phyloP scores from a whole-genome alignment of 2,329 filamentous ascomycete genomes.

The Penicillium sp. region DNA sequence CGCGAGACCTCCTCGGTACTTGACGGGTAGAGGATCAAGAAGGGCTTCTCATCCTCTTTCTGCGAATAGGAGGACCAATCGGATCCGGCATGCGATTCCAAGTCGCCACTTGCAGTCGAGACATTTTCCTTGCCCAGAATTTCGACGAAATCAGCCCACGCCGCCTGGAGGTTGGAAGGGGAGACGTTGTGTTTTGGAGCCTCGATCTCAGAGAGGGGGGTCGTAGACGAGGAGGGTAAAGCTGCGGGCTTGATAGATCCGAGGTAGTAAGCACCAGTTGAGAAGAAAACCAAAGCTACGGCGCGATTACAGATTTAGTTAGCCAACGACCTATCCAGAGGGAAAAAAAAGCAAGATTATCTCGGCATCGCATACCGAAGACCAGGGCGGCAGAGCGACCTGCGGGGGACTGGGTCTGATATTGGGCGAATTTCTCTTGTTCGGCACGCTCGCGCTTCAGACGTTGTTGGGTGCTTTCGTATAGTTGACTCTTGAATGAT shows the following conservation, averaged over 20 bases:
- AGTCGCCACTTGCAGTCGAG: conserved; percentile 56
- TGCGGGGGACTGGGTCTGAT: conserved; percentile 42
- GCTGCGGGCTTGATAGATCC: conserved; percentile 52
- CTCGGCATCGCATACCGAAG: conserved; percentile 30
- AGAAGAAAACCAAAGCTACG: conserved; percentile 53
- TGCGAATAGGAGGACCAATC: conserved; percentile 60
- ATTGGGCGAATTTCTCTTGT: conserved; percentile 51
- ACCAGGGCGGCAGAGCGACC: conserved; percentile 41
- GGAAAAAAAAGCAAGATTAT: neutral
- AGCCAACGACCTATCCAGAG: conserved; percentile 11
- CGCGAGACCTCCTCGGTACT: conserved; percentile 80
- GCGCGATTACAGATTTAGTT: conserved; percentile 1
- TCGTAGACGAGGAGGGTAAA: conserved; percentile 56
- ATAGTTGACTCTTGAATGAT: conserved; percentile 62
- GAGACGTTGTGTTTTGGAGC: conserved; percentile 57
- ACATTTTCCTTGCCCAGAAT: conserved; percentile 64
- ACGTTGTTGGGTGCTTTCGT: conserved; percentile 60
- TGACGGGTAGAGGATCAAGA: conserved; percentile 70
- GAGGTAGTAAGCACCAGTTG: conserved; percentile 56
- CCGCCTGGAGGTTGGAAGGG: conserved; percentile 60
- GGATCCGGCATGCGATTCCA: conserved; percentile 59
- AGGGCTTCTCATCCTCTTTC: conserved; percentile 47
- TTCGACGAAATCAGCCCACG: conserved; percentile 62
- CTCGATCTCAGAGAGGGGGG: conserved; percentile 50
- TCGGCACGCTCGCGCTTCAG: conserved; percentile 59